Base-by-base conservation (phyloP, 164 flowering plant genomes). In the Vitis riparia region DNA sequence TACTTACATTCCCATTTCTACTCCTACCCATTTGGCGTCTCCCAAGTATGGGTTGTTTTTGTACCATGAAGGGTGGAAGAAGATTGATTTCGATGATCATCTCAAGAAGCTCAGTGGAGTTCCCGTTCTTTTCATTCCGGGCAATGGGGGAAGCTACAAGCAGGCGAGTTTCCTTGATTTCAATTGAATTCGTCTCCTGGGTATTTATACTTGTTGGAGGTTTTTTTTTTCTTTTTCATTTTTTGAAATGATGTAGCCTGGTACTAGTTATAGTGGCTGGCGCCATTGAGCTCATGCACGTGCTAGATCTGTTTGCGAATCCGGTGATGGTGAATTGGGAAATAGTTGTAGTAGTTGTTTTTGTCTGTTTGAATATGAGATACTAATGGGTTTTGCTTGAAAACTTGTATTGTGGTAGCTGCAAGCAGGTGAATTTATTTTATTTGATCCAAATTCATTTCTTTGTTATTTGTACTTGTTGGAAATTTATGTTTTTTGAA, bases 51-150 rank as follows among this genome's bases (percentile, higher is more conserved):
- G 91, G 6, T 62, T 96, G 75, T 91, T 87, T 77, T 76, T 93
- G 85, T 96, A 96, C 66, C 98, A 96, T 65, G 99, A 96, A 85
- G 99, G 99, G 1, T 96, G 99, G 99, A 87, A 82, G 68, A 84
- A 84, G 88, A 93, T 96, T 57, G 97, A 96, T 79, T 93, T 88
- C 59, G 53, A 76, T 29, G 89, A 92, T 55, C 97, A 89, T 75
- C 66, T 96, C 8, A 89, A 88, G 83, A 82, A 85, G 77, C 88
- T 93, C 27, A 85, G 68, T 78, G 99, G 99, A 0, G 84, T 87
- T 63, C 99, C 99, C 2, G 95, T 96, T 52, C 91, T 96, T 77
- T 92, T 93, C 69, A 87, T 96, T 65, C 99, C 99, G 0, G 99
- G 98, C 50, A 96, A 93, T 84, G 95, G 97, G 19, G 99, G 99